Base-by-base conservation (phyloP, 441 rosid species). In the Pelargonium australe region DNA sequence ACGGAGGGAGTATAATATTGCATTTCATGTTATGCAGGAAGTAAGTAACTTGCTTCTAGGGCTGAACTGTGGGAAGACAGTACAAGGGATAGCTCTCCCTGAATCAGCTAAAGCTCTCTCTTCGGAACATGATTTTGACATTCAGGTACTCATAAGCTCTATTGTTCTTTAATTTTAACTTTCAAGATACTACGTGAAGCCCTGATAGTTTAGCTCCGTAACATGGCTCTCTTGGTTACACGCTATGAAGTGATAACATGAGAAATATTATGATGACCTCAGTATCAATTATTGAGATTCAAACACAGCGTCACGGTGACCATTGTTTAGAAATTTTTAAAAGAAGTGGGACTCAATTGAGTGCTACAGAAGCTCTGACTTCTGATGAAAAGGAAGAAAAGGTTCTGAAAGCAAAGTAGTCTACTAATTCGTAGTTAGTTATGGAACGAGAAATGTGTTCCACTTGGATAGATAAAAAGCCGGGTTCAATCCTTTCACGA, bases 1-100 rank as follows among this genome's bases (percentile, higher is more conserved):
- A 20, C 23, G 23, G 23, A 20, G 23, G 0, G 23, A 20, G 1
- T 20, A 20, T 20, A n/a, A n/a, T n/a, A n/a, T n/a, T 25, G 28
- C 28, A 1, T 64, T 17, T 44, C 37, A 1, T 64, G 44, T 66
- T 66, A 70, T 82, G 58, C 86, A 95, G 96, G 97, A 95, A 84
- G 99, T 87, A 57, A 86, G 85, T 77, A 83, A 91, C 66, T 67
- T 95, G 82, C 85, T 95, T 53, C 74, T 80, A 4, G 99, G 97
- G 34, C 71, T 91, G 45, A 91, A 91, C 78, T 85, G 95, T 75
- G 97, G 96, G 49, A 85, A 37, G 71, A 23, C 86, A 1, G 85
- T 91, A 66, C 82, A 81, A 69, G 66, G 23, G 40, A 63, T 91
- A 68, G 69, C 69, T 73, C 76, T 87, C 2, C 82, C 88, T 1